phyloP scores from a whole-genome alignment of 225 moss, liverwort and hornwort species.

The Sphagnum tenellum region DNA sequence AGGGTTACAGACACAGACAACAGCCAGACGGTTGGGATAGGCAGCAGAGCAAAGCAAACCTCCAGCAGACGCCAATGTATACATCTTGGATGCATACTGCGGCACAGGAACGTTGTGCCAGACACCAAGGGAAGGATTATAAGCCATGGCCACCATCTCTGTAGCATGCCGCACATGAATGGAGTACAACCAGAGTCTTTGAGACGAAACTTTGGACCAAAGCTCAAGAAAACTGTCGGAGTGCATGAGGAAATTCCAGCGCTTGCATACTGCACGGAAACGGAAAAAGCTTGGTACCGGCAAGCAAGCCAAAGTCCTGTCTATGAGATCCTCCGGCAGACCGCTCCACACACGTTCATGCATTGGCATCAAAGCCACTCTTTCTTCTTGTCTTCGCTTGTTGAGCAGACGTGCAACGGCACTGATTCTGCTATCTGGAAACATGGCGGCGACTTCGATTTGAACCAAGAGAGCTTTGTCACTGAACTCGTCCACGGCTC shows the following conservation, averaged over 20 bases:
- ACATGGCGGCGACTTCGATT: slow-evolving; percentile 38
- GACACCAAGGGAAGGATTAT: slow-evolving; percentile 40
- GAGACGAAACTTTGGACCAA: slow-evolving; percentile 44
- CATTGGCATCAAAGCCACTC: slow-evolving; percentile 45
- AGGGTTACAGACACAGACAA: slow-evolving; percentile 55
- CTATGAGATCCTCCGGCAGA: slow-evolving; percentile 48
- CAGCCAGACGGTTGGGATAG: slow-evolving; percentile 54
- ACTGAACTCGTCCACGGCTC: slow-evolving; percentile 47
- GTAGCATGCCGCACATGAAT: slow-evolving; percentile 35
- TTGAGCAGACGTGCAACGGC: slow-evolving; percentile 41
- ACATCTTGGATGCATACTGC: slow-evolving; percentile 52
- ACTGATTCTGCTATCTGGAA: slow-evolving; percentile 23
- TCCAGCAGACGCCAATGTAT: slow-evolving; percentile 49
- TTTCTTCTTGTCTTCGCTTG: slow-evolving; percentile 46
- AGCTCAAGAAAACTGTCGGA: slow-evolving; percentile 43
- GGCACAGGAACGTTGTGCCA: slow-evolving; percentile 57
- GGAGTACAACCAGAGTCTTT: slow-evolving; percentile 48
- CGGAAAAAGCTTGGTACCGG: slow-evolving; percentile 57
- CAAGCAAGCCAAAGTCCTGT: slow-evolving; percentile 47
- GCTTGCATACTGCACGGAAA: slow-evolving; percentile 55
- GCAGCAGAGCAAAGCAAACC: slow-evolving; percentile 50
- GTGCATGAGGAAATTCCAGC: slow-evolving; percentile 45
- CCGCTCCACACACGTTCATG: slow-evolving; percentile 60
- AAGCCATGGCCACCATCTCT: slow-evolving; percentile 64
- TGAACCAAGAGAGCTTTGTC: slow-evolving; percentile 46